Percentiles rank a stretch among this genome's conserved stretches.
These are phyloP conservation scores for Aspergillus funiculosus DNA, from an alignment of 495 filamentous ascomycete genomes.

Conservation along the genomic window DNA sequence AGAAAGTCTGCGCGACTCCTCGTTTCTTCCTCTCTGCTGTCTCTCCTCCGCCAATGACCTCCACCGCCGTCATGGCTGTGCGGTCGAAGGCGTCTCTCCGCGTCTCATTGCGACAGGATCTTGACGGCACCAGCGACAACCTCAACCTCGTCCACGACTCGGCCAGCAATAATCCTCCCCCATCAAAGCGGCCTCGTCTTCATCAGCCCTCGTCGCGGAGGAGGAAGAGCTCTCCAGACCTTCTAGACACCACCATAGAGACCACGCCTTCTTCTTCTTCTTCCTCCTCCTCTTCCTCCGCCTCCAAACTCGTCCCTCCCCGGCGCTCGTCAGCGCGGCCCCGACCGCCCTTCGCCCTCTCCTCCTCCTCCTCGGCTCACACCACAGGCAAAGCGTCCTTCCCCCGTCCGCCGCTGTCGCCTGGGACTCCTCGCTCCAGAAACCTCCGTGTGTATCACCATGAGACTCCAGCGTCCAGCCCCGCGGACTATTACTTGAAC, in stretches of 20 bases:
- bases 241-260: constrained; percentile 32
- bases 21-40: background rate
- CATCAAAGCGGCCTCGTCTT: constrained; percentile 29
- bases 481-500: constrained; percentile 9
- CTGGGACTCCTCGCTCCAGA: constrained; percentile 7
- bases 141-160: constrained; percentile 16
- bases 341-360: constrained; percentile 21
- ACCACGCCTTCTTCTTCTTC: constrained; percentile 3
- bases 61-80: constrained; percentile 31
- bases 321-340: constrained; percentile 17
- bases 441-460: constrained; percentile 6
- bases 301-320: constrained; percentile 12
- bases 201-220: constrained; percentile 21
- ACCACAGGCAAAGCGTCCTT: constrained; percentile 9
- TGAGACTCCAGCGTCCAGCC: background rate
- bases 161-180: constrained; percentile 23
- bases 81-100: constrained; percentile 36
- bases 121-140: constrained; percentile 21
- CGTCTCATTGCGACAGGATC: constrained; percentile 32
- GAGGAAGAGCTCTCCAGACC: constrained; percentile 38
- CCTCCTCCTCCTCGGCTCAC: constrained; percentile 14
- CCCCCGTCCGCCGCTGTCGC: constrained; percentile 6
- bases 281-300: constrained; percentile 8
- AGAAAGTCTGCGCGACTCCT: background rate
- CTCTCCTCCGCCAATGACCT: constrained; percentile 4